A percentile compares a stretch with the other conserved stretches of the same genome.
phyloP scores from a whole-genome alignment of 2,329 filamentous ascomycete genomes.

The Seiridium unicorne region DNA sequence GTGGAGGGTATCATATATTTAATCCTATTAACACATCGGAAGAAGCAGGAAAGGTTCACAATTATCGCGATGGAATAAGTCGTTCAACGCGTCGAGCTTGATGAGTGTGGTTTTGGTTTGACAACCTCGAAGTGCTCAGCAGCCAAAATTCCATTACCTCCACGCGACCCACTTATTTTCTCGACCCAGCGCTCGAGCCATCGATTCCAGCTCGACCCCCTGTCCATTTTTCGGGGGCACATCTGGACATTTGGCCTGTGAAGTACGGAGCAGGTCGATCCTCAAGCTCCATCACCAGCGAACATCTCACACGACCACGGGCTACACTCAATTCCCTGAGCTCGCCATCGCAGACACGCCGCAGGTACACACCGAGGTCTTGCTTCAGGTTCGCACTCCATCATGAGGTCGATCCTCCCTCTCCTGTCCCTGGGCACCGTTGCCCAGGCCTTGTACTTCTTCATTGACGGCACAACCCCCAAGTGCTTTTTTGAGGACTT shows the following conservation, averaged over 20 bases:
- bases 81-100: not conserved
- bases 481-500: constrained; percentile 99
- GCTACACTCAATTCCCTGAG: not conserved
- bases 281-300: constrained; percentile 2
- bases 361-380: not conserved
- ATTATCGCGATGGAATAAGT: not conserved
- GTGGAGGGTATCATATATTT: not conserved
- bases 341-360: too few relatives aligned
- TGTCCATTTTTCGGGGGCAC: constrained; percentile 4
- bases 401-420: constrained; percentile 61
- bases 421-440: constrained; percentile 63
- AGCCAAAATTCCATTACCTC: too few relatives aligned
- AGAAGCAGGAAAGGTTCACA: not conserved
- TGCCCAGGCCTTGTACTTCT: constrained; percentile 90
- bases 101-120: not conserved
- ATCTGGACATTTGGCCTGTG: constrained; percentile 6
- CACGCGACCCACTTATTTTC: not conserved
- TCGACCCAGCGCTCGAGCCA: not conserved
- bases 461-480: constrained; percentile 78
- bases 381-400: constrained; percentile 13
- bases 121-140: too few relatives aligned
- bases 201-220: not conserved
- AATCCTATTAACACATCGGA: not conserved
- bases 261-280: not conserved
- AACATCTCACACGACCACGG: constrained; percentile 1